Percentiles rank a stretch among this genome's conserved stretches.
These are phyloP conservation scores for Entamoeba dispar DNA, from an alignment of 208 protist genomes.

Conservation along the genomic window DNA sequence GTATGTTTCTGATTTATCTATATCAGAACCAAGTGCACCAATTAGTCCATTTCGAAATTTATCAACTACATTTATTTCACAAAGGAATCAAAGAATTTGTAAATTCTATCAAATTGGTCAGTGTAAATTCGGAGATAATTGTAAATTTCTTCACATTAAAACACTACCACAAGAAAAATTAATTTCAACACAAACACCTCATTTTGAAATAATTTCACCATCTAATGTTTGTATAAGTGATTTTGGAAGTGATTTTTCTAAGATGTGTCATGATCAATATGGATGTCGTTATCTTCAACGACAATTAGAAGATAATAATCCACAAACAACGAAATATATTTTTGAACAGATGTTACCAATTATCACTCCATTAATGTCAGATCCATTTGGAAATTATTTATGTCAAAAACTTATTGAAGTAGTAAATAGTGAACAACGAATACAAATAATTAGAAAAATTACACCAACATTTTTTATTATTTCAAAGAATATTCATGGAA, in stretches of 20 bases:
- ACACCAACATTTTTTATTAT: not conserved
- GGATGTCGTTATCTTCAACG: not conserved
- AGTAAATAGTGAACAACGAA: not conserved
- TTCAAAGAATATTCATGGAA: not conserved
- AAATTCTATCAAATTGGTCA: not conserved
- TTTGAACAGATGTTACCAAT: not conserved
- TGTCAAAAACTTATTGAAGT: slow-evolving; percentile 8
- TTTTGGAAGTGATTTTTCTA: not conserved
- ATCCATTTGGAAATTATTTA: slow-evolving; percentile 11
- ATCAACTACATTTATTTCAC: not conserved
- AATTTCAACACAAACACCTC: not conserved
- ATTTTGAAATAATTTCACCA: not conserved
- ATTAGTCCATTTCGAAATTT: not conserved
- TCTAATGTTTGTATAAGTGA: not conserved
- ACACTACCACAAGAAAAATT: not conserved
- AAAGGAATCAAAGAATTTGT: not conserved
- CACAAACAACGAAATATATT: not conserved
- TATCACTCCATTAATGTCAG: not conserved
- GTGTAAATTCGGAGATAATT: not conserved
- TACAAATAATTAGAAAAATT: not conserved
- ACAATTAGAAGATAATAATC: not conserved
- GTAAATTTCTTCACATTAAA: not conserved
- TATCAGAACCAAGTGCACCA: not conserved
- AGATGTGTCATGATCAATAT: not conserved
- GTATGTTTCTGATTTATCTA: not conserved